Evolutionary conservation across 495 filamentous ascomycete species (phyloP), one percentile per base, ranked within the genome.

Genomic region (Aspergillus heteromorphus): DNA sequence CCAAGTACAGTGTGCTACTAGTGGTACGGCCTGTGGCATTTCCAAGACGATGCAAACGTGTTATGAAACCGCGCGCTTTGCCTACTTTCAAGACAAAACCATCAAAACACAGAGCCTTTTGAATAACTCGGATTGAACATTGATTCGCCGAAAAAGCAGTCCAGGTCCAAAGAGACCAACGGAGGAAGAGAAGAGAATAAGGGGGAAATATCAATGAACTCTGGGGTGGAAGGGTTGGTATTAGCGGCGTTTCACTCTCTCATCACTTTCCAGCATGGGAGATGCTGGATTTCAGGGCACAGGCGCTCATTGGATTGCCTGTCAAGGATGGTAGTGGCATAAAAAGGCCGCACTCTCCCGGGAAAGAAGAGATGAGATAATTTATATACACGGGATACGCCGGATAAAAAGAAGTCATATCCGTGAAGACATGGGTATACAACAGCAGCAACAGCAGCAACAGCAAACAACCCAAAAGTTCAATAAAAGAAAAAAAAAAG

Each of bases 381-480:
- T 34, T 53, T 59, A 60, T 63, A 47, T 60, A 63, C 61, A 63
- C 34, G 51, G 34, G 51, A 41, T 16, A 43, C 50, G 31, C 27
- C 3, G 34, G 43, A 47, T n/a, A 54, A 51, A 40, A 57, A 41
- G 38, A 53, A 6, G 34, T 23, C 13, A 45, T 27, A 51, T 43
- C 19, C 34, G 47, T 20, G 53, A 20, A 54, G 42, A 53, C 51
- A 53, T 51, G 59, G 59, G 58, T 64, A 64, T 64, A 58, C 53
- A 57, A 23, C 49, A 57, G 52, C 42, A 38, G 41, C 6, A 25
- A 16, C n/a, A n/a, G n/a, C n/a, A n/a, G n/a, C n/a, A n/a, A n/a
- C n/a, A n/a, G n/a, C n/a, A n/a, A n/a, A n/a, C n/a, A n/a, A n/a
- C n/a, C n/a, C n/a, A 6, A 6, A 27, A 29, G 10, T 21, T 10